These are phyloP conservation scores for Fusarium pseudograminearum DNA, from an alignment of 2,329 filamentous ascomycete species.

Conservation along the genomic window DNA sequence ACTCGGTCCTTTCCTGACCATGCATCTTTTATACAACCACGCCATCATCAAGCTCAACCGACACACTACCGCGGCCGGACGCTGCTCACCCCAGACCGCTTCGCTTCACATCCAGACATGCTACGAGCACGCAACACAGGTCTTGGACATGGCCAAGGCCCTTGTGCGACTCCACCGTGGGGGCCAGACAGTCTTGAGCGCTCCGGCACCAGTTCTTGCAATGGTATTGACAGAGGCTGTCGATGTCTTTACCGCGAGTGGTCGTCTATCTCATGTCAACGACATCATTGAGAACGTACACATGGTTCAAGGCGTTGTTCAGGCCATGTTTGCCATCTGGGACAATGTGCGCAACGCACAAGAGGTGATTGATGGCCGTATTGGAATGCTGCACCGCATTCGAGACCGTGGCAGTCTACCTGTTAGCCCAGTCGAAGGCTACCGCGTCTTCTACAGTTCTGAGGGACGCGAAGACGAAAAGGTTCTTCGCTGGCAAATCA, in stretches of 20 bases:
- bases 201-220: constrained; percentile 72
- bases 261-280: constrained; percentile 63
- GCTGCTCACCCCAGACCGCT: constrained; percentile 56
- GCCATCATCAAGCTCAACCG: constrained; percentile 74
- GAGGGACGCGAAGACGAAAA: constrained; percentile 48
- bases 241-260: constrained; percentile 74
- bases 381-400: constrained; percentile 53
- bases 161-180: constrained; percentile 55
- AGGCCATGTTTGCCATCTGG: constrained; percentile 70
- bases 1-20: constrained; percentile 69
- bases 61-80: constrained; percentile 59
- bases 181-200: constrained; percentile 50
- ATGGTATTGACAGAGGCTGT: constrained; percentile 72
- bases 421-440: constrained; percentile 48
- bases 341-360: constrained; percentile 65
- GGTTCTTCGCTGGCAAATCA: constrained; percentile 53
- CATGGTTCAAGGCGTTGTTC: constrained; percentile 65
- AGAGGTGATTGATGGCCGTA: constrained; percentile 58
- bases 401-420: constrained; percentile 50
- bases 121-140: constrained; percentile 63
- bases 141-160: constrained; percentile 62
- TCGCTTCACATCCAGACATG: constrained; percentile 61
- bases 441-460: constrained; percentile 47
- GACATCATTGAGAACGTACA: constrained; percentile 66
- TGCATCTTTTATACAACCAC: constrained; percentile 76